Base-by-base conservation (phyloP, 2,329 filamentous ascomycete genomes). In the Cryphonectria radicalis region DNA sequence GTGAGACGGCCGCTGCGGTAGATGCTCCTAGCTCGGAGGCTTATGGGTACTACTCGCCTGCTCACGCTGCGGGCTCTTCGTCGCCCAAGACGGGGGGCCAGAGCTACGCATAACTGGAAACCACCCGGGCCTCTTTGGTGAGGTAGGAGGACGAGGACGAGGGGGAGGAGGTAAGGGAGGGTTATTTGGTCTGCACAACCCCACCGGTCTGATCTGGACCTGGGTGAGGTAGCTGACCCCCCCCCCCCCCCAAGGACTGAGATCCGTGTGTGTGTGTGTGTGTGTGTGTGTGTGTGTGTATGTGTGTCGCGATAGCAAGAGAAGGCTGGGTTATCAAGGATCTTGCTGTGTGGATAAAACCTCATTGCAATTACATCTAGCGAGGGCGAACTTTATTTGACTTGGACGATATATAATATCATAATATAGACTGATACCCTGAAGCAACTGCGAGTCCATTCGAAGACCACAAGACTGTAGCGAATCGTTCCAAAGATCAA, bases 31-130 rank as follows among this genome's bases (percentile, higher is more conserved):
- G 11, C 59, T 40, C 59, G 1, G 59, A 62, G 59, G 32, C 22
- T 22, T 40, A 62, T 22, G 59, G 59, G 19, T 60, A 60, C 57
- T 60, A 60, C 32, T 60, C 57, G 28, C 57, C 57, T 50, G 46
- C 46, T 4, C 17, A 14, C 28, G 19, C 28, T 60, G 32, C 57
- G 14, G 32, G 25, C 28, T 5, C 57, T 4, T 17, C 17, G 57
- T 32, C 57, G 28, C n/a, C 19, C 46, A 50, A 17, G 55, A n/a
- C 25, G 25, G 28, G 55, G 25, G 28, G 55, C 1, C 8, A 8
- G 10, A 32, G 55, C 55, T 37, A 60, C 28, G 57, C 57, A n/a
- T 60, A n/a, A n/a, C n/a, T 2, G 22, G 10, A 50, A n/a, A 50
- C 2, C 43, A 22, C 17, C 19, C 19, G 22, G n/a, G 22, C 22